Conservation (phyloP, 1,139 yeast genomes). For the Blastobotrys arbuscula region DNA sequence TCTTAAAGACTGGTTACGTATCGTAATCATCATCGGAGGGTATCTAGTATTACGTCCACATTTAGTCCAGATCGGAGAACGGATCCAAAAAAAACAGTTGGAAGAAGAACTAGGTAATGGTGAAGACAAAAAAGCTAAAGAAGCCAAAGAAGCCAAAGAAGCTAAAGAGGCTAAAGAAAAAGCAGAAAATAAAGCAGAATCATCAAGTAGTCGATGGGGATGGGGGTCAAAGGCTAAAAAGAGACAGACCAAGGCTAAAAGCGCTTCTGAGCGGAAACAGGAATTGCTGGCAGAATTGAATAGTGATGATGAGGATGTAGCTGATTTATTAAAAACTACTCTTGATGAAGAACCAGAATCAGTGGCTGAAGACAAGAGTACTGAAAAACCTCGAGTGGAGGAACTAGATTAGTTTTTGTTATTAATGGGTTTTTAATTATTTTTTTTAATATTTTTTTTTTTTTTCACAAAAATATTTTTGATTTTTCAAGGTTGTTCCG, state of each 20-base stretch:
- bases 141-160: slow-evolving; percentile 8
- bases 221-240: slow-evolving; percentile 20
- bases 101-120: slow-evolving; percentile 34
- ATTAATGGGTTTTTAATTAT: not conserved
- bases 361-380: not conserved
- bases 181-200: slow-evolving; percentile 7
- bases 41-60: slow-evolving; percentile 26
- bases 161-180: slow-evolving; percentile 1
- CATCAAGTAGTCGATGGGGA: slow-evolving; percentile 14
- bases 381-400: slow-evolving; percentile 1
- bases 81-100: slow-evolving; percentile 44
- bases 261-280: slow-evolving; percentile 2
- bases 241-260: slow-evolving; percentile 11
- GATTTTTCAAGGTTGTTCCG: not conserved
- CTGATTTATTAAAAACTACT: slow-evolving; percentile 9
- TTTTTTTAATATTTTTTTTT: not conserved
- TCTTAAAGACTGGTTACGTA: slow-evolving; percentile 26
- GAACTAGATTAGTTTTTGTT: slow-evolving; percentile 4
- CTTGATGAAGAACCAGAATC: not conserved
- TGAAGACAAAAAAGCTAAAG: slow-evolving; percentile 13
- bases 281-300: slow-evolving; percentile 11
- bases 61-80: slow-evolving; percentile 28
- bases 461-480: not conserved
- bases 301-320: slow-evolving; percentile 13
- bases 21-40: slow-evolving; percentile 24